A percentile compares a stretch with the other conserved stretches of the same genome.
Conservation (phyloP, 805 yeast genomes). For the Hanseniaspora meyeri region DNA sequence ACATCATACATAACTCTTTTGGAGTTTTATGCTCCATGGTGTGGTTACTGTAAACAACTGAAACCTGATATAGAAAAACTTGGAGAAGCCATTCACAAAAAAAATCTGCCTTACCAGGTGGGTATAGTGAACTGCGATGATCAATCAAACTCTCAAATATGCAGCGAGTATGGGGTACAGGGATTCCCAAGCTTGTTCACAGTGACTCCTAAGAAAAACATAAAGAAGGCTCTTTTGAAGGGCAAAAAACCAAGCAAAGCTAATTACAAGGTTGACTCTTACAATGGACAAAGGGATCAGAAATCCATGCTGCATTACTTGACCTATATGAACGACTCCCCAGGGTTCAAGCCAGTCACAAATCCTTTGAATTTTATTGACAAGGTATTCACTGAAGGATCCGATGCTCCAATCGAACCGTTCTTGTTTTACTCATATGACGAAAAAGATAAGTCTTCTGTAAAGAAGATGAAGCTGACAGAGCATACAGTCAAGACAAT, state of each 20-base stretch:
- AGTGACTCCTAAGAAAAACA: slow-evolving; percentile 55
- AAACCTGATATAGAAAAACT: slow-evolving; percentile 52
- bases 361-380: neutral
- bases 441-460: neutral
- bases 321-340: slow-evolving; percentile 40
- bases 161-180: slow-evolving; percentile 49
- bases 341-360: neutral
- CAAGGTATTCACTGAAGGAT: neutral
- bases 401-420: neutral
- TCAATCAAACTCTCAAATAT: slow-evolving; percentile 51
- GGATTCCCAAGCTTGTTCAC: slow-evolving; percentile 80
- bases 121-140: slow-evolving; percentile 83
- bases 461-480: neutral
- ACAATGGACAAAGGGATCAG: slow-evolving; percentile 49
- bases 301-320: slow-evolving; percentile 44
- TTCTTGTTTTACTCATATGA: neutral
- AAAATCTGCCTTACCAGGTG: slow-evolving; percentile 44
- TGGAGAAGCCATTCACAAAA: slow-evolving; percentile 37
- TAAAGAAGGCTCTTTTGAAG: slow-evolving; percentile 17
- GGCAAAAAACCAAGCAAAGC: slow-evolving; percentile 10
- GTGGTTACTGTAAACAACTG: slow-evolving; percentile 79
- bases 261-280: slow-evolving; percentile 43
- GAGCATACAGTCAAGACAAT: neutral
- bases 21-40: slow-evolving; percentile 95
- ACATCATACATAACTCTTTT: slow-evolving; percentile 72